Conservation (phyloP, 2,329 filamentous ascomycete genomes). For the Trichophyton schoenleinii region DNA sequence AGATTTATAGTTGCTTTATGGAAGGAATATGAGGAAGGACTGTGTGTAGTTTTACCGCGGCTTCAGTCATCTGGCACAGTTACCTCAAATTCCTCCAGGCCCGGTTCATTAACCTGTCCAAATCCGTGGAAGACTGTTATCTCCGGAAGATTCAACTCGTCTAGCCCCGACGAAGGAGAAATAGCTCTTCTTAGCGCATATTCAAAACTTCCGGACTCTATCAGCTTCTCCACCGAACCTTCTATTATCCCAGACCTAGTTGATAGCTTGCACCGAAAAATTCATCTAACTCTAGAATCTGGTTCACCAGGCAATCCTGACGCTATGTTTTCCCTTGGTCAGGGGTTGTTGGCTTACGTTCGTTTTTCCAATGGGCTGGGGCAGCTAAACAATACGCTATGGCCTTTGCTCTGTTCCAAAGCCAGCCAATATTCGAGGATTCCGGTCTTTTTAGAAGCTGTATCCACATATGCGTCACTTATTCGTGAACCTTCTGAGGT, state of each 20-base stretch:
- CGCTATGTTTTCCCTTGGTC: slow-evolving; percentile 60
- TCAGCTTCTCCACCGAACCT: slow-evolving; percentile 46
- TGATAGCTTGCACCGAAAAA: slow-evolving; percentile 51
- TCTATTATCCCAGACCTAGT: slow-evolving; percentile 55
- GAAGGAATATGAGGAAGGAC: slow-evolving; percentile 53
- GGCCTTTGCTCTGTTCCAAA: slow-evolving; percentile 52
- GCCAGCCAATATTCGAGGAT: slow-evolving; percentile 54
- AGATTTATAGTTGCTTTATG: slow-evolving; percentile 67
- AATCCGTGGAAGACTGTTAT: slow-evolving; percentile 58
- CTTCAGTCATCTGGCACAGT: slow-evolving; percentile 42
- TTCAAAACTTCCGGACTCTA: slow-evolving; percentile 49
- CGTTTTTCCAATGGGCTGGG: slow-evolving; percentile 50
- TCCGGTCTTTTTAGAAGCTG: slow-evolving; percentile 53
- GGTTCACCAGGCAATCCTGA: slow-evolving; percentile 49
- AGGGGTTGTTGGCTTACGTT: slow-evolving; percentile 61
- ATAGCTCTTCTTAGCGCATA: slow-evolving; percentile 57
- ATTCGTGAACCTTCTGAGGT: slow-evolving; percentile 22
- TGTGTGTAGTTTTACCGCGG: slow-evolving; percentile 56
- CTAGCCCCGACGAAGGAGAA: slow-evolving; percentile 39
- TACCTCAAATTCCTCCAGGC: slow-evolving; percentile 34
- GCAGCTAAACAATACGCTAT: slow-evolving; percentile 48
- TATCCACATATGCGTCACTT: slow-evolving; percentile 38
- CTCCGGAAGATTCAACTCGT: slow-evolving; percentile 51
- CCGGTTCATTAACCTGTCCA: slow-evolving; percentile 31
- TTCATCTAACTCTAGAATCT: slow-evolving; percentile 52